phyloP scores from a whole-genome alignment of 495 filamentous ascomycete genomes.

The Pseudoneurospora amorphoporcata region DNA sequence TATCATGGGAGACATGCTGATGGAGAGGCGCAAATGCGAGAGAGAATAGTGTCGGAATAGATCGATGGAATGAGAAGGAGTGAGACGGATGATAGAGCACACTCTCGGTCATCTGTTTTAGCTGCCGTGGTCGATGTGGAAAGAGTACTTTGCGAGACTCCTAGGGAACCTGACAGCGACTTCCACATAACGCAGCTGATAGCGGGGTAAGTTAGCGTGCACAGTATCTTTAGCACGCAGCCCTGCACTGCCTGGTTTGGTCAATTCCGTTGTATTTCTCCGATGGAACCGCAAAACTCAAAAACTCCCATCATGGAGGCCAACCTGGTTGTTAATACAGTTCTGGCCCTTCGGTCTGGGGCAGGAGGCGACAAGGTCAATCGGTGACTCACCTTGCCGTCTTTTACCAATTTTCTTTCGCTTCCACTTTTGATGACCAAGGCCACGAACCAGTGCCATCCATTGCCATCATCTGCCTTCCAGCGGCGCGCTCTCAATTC shows the following conservation, averaged over 20 bases:
- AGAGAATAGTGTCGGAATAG: neutral
- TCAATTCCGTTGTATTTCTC: neutral
- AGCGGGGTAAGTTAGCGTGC: neutral
- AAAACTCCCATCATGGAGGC: neutral
- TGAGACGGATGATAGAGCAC: neutral
- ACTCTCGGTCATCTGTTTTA: neutral
- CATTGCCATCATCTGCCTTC: neutral
- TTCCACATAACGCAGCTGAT: neutral
- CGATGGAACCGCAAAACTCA: neutral
- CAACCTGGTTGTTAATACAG: neutral
- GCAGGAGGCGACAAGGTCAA: neutral
- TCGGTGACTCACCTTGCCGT: neutral
- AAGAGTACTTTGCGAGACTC: neutral
- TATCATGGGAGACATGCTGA: neutral
- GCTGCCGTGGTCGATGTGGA: neutral
- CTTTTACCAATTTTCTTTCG: neutral
- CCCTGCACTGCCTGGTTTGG: neutral
- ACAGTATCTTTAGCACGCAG: neutral
- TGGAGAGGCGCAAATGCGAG: neutral
- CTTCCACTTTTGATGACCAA: neutral
- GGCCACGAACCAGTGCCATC: neutral
- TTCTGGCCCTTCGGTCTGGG: neutral
- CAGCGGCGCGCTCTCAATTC: neutral
- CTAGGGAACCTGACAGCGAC: neutral
- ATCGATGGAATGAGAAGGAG: neutral